Percentiles rank a stretch among this genome's conserved stretches.
phyloP scores from a whole-genome alignment of 352 stramenopile species.

The Phytopythium litorale region DNA sequence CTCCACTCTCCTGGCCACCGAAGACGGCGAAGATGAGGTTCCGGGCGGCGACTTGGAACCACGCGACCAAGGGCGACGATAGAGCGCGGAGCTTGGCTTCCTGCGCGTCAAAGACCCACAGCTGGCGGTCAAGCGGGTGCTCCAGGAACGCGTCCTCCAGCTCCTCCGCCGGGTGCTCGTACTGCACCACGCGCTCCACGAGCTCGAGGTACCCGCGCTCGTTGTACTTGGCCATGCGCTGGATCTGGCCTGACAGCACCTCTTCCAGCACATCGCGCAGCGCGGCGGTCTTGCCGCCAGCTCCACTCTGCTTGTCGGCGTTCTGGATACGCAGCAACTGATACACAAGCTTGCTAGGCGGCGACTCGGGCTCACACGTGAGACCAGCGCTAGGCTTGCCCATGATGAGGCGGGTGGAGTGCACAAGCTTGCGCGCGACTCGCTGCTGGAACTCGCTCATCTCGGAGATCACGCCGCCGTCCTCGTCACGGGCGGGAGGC shows the following conservation, averaged over 20 bases:
- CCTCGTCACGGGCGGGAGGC: constrained; percentile 14
- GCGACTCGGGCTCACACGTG: constrained; percentile 33
- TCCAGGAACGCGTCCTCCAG: constrained; percentile 34
- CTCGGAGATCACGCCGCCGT: constrained; percentile 5
- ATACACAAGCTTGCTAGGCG: constrained; percentile 59
- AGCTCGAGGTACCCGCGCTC: constrained; percentile 28
- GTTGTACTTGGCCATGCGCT: constrained; percentile 60
- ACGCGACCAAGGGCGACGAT: constrained; percentile 18
- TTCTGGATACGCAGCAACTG: constrained; percentile 32
- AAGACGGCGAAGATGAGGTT: constrained; percentile 33
- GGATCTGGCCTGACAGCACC: constrained; percentile 37
- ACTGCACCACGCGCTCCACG: constrained; percentile 47
- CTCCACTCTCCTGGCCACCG: neutral
- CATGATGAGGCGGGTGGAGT: constrained; percentile 51
- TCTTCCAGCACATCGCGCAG: constrained; percentile 45
- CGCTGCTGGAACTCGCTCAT: constrained; percentile 50
- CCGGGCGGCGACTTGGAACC: constrained; percentile 24
- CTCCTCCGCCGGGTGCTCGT: constrained; percentile 22
- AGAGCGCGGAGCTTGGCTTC: constrained; percentile 64
- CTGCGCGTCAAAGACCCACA: constrained; percentile 96
- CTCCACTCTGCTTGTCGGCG: neutral
- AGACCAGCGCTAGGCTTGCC: constrained; percentile 13
- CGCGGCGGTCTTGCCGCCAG: neutral
- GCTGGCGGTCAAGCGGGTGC: constrained; percentile 89
- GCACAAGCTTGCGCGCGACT: constrained; percentile 42